A percentile compares a stretch with the other conserved stretches of the same genome.
These are phyloP conservation scores for Remersonia thermophila DNA, from an alignment of 2,329 filamentous ascomycete genomes.

Conservation along the genomic window DNA sequence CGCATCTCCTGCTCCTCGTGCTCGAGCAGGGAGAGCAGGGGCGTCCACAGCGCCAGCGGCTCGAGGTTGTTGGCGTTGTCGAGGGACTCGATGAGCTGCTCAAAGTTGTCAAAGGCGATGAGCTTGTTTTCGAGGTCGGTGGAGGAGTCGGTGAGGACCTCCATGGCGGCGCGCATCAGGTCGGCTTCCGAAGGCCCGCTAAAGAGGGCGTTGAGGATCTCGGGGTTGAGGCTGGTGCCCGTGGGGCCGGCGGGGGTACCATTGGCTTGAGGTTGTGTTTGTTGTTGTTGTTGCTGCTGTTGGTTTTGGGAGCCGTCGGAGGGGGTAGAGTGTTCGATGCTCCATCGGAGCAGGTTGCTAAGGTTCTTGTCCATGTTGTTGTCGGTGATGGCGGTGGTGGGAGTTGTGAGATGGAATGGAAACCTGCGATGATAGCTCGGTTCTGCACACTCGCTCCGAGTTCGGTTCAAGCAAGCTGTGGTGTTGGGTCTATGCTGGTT, in stretches of 20 bases:
- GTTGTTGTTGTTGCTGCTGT: slow-evolving; percentile 2
- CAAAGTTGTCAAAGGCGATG: slow-evolving; percentile 85
- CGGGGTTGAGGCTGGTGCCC: slow-evolving; percentile 44
- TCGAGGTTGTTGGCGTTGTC: slow-evolving; percentile 96
- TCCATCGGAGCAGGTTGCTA: slow-evolving; percentile 27
- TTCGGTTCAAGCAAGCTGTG: no score
- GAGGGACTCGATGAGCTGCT: slow-evolving; percentile 80
- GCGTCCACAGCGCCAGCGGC: slow-evolving; percentile 67
- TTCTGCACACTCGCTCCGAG: no score
- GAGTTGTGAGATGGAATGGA: neutral
- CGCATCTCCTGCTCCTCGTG: slow-evolving; percentile 60
- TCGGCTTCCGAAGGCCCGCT: slow-evolving; percentile 84
- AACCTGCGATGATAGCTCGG: no score
- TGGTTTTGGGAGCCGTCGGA: slow-evolving; percentile 28
- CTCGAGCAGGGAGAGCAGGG: slow-evolving; percentile 58
- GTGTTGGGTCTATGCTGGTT: no score
- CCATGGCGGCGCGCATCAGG: slow-evolving; percentile 78
- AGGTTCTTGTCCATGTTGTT: slow-evolving; percentile 23
- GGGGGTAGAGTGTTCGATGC: slow-evolving; percentile 22
- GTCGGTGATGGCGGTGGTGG: slow-evolving; percentile 3
- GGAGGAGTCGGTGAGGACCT: slow-evolving; percentile 51
- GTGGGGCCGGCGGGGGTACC: slow-evolving; percentile 3
- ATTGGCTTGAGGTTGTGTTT: slow-evolving; percentile 12
- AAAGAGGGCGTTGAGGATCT: slow-evolving; percentile 61
- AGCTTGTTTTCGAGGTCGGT: slow-evolving; percentile 63